Percentiles rank a stretch among this genome's conserved stretches.
Evolutionary conservation across 345 rosid genomes (phyloP).

Genomic region (Viola odorata): DNA sequence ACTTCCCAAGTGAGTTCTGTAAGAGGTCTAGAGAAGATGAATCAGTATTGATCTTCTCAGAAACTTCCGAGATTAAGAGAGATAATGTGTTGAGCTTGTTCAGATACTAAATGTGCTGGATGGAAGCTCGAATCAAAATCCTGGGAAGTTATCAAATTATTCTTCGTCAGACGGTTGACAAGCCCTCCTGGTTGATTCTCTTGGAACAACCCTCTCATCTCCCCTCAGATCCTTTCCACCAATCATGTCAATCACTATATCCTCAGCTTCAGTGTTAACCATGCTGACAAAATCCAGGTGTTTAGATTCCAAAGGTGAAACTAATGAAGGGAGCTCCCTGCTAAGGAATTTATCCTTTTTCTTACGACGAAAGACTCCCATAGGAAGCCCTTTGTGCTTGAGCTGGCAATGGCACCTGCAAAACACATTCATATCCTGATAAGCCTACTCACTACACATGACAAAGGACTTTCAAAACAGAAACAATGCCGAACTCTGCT

Average conservation of each 20-base stretch:
- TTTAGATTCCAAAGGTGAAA: slow-evolving; percentile 3
- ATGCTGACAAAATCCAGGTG: slow-evolving; percentile 2
- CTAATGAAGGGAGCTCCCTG: slow-evolving; percentile 5
- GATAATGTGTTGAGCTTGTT: background rate
- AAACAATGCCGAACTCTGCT: background rate
- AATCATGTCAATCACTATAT: slow-evolving; percentile 36
- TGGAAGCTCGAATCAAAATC: slow-evolving; percentile 1
- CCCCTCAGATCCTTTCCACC: slow-evolving; percentile 24
- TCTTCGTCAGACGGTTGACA: background rate
- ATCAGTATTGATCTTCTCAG: background rate
- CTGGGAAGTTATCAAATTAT: background rate
- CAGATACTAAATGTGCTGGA: background rate
- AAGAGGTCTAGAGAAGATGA: background rate
- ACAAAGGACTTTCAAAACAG: background rate
- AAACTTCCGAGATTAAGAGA: background rate
- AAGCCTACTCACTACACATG: too few species aligned
- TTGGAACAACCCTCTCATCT: slow-evolving; percentile 20
- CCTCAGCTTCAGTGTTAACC: slow-evolving; percentile 6
- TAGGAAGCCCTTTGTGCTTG: slow-evolving; percentile 21
- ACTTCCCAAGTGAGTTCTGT: slow-evolving; percentile 1
- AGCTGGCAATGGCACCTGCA: slow-evolving; percentile 25
- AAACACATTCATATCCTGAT: slow-evolving; percentile 1
- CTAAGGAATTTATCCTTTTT: slow-evolving; percentile 14
- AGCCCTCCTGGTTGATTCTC: slow-evolving; percentile 1
- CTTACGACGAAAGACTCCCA: slow-evolving; percentile 31